Percentiles rank a stretch among this genome's conserved stretches.
Conservation (phyloP, 2,329 filamentous ascomycete species). For the Trichoderma sp. region DNA sequence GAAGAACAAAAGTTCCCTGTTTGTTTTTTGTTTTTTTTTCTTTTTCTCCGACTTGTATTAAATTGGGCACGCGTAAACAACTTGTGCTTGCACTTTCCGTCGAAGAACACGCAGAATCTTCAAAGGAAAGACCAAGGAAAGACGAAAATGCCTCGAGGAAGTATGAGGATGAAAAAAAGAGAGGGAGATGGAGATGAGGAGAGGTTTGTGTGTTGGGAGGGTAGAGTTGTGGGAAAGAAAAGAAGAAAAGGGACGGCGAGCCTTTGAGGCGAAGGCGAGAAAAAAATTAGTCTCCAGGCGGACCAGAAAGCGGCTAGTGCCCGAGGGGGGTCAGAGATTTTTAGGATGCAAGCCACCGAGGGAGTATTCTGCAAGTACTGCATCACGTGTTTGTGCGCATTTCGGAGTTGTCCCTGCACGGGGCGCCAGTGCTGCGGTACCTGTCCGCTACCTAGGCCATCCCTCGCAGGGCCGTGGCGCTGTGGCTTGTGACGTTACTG, state of each 20-base stretch:
- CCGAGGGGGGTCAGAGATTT: slow-evolving; percentile 25
- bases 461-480: slow-evolving; percentile 14
- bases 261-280: slow-evolving; percentile 25
- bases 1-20: slow-evolving; percentile 35
- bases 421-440: background rate
- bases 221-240: slow-evolving; percentile 27
- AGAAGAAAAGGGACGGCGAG: slow-evolving; percentile 28
- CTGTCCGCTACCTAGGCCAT: background rate
- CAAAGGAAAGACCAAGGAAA: slow-evolving; percentile 48
- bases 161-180: slow-evolving; percentile 31
- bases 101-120: slow-evolving; percentile 46
- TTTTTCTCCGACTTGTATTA: slow-evolving; percentile 36
- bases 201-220: slow-evolving; percentile 34
- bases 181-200: slow-evolving; percentile 32
- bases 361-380: slow-evolving; percentile 9
- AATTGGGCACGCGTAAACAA: slow-evolving; percentile 30
- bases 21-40: slow-evolving; percentile 22
- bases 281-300: slow-evolving; percentile 21
- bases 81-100: slow-evolving; percentile 38
- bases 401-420: background rate
- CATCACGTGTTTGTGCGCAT: background rate
- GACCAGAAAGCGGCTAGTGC: slow-evolving; percentile 34
- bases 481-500: slow-evolving; percentile 19
- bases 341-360: slow-evolving; percentile 17
- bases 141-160: slow-evolving; percentile 34